Evolutionary conservation across 1,284 basidiomycete species (phyloP), one percentile per base, ranked within the genome.

Genomic region (Austropuccinia psidii): DNA sequence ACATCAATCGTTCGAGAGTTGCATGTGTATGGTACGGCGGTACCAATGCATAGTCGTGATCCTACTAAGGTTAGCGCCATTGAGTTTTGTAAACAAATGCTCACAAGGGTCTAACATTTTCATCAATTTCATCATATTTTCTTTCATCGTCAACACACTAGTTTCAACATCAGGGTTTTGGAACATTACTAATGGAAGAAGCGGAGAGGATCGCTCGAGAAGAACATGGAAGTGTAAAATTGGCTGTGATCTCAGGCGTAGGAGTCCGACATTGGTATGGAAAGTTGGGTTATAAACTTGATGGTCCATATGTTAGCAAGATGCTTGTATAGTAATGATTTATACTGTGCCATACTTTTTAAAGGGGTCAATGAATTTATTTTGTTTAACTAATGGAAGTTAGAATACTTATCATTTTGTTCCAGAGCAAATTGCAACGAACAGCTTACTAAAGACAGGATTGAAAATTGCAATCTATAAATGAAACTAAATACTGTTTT

Each of bases 11-110:
- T 98, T 37, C 85, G 95, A 76, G 95, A 98, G 81, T 83, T 98
- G 78, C 93, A 97, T 84, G 95, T 98, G n/a, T 98, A 99, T 81
- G 96, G 96, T 31, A 98, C 93, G 9, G 95, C 96, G 9, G 93
- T 98, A 35, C 93, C 93, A 2, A 91, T 99, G 31, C 96, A 98
- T 81, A 91, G 91, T 67, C 86, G 96, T 62, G 95, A 99, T 82
- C 96, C 96, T 19, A 97, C 93, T 58, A 96, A 96, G 76, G 76
- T 76, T 15, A 72, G 72, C 66, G 57, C 50, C 3, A 45, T n/a
- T n/a, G n/a, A n/a, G n/a, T n/a, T n/a, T n/a, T n/a, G n/a, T n/a
- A n/a, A n/a, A n/a, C n/a, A n/a, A n/a, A n/a, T n/a, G n/a, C n/a
- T n/a, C n/a, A n/a, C n/a, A n/a, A n/a, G n/a, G n/a, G n/a, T n/a